Percentiles rank a stretch among this genome's conserved stretches.
Evolutionary conservation across 306 rosid species (phyloP).

Genomic region (apple (Malus domestica)): ASM211411v1 NC_041803.1:43792501-43793000

Average conservation of each 20-base stretch:
- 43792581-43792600: background rate
- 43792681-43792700: background rate
- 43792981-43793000: slow-evolving; percentile 34
- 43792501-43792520: no score
- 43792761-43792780: slow-evolving; percentile 7
- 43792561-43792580: no score
- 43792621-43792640: background rate
- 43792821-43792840: background rate
- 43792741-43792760: background rate
- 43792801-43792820: background rate
- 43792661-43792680: background rate
- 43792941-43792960: background rate
- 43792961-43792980: background rate
- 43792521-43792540: no score
- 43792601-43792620: background rate
- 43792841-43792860: background rate
- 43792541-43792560: no score
- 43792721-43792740: background rate
- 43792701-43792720: background rate
- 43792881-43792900: background rate
- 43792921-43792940: background rate
- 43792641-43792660: background rate
- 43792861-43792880: slow-evolving; percentile 10
- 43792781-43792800: background rate
- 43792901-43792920: slow-evolving; percentile 1